phyloP scores from a whole-genome alignment of 1,284 basidiomycete species.

The Apiotrichum siamense region DNA sequence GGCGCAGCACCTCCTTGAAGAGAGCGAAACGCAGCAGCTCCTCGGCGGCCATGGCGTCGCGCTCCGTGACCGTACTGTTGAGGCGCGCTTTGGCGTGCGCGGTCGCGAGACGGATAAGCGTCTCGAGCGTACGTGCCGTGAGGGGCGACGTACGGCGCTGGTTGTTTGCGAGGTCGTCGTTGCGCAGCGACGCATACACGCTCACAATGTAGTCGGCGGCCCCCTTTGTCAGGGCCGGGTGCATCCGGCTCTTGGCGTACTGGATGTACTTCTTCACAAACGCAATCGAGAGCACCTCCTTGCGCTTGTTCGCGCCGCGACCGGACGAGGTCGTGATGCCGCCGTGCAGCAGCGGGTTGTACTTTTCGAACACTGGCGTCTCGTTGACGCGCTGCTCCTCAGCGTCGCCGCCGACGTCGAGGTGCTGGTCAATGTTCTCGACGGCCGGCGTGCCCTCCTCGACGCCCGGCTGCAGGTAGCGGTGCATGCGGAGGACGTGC shows the following conservation, averaged over 20 bases:
- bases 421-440: conserved; percentile 80
- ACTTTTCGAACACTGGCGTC: conserved; percentile 88
- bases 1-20: conserved; percentile 91
- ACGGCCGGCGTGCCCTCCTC: conserved; percentile 79
- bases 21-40: conserved; percentile 94
- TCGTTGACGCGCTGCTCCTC: conserved; percentile 56
- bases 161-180: conserved; percentile 86
- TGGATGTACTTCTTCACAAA: conserved; percentile 99
- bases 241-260: conserved; percentile 83
- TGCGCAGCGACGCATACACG: conserved; percentile 85
- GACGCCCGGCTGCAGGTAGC: conserved; percentile 90
- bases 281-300: conserved; percentile 82
- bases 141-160: conserved; percentile 93
- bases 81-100: conserved; percentile 96
- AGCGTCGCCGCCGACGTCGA: conserved; percentile 67
- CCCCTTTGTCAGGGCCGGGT: conserved; percentile 81
- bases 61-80: conserved; percentile 73
- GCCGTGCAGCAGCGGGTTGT: conserved; percentile 88
- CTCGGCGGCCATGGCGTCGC: conserved; percentile 86
- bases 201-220: conserved; percentile 92
- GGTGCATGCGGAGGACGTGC: conserved; percentile 95
- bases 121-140: conserved; percentile 97
- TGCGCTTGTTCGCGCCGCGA: conserved; percentile 56
- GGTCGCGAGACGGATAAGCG: conserved; percentile 93
- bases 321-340: conserved; percentile 62